Percentiles rank a stretch among this genome's conserved stretches.
These are phyloP conservation scores for Scutellaria barbata DNA, from an alignment of 257 asterid genomes.

Conservation along the genomic window DNA sequence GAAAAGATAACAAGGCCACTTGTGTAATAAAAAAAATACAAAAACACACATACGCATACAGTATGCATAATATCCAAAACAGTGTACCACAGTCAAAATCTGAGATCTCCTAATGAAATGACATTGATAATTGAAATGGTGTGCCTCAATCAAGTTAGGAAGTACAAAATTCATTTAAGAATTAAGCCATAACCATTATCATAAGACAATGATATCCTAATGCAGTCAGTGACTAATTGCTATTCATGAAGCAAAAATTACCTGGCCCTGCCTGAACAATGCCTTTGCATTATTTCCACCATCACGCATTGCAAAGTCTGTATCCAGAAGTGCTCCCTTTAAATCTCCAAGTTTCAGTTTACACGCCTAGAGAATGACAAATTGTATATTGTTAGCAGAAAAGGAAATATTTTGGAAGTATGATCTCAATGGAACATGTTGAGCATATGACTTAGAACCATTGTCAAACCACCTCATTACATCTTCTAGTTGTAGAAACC, in stretches of 20 bases:
- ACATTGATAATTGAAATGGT: neutral
- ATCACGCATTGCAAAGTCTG: constrained; percentile 96
- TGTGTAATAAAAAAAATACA: neutral
- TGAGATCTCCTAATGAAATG: neutral
- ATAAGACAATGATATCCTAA: neutral
- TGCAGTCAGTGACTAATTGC: neutral
- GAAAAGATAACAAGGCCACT: neutral
- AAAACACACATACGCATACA: neutral
- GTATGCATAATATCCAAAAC: neutral
- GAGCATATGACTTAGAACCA: neutral
- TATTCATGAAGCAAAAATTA: constrained; percentile 35
- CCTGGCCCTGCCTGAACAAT: constrained; percentile 98
- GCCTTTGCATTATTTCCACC: constrained; percentile 97
- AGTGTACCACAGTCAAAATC: neutral
- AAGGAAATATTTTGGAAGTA: neutral
- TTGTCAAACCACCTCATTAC: neutral
- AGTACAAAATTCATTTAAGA: neutral
- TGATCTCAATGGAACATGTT: neutral
- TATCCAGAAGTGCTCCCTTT: constrained; percentile 88
- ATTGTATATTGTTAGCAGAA: constrained; percentile 1
- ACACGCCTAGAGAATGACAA: constrained; percentile 63
- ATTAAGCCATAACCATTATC: neutral
- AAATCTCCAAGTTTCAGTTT: constrained; percentile 87
- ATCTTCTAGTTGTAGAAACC: neutral
- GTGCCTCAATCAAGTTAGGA: constrained; percentile 1